These are phyloP conservation scores for Cryptosporidium tyzzeri DNA, from an alignment of 169 alveolate genomes.

Conservation along the genomic window DNA sequence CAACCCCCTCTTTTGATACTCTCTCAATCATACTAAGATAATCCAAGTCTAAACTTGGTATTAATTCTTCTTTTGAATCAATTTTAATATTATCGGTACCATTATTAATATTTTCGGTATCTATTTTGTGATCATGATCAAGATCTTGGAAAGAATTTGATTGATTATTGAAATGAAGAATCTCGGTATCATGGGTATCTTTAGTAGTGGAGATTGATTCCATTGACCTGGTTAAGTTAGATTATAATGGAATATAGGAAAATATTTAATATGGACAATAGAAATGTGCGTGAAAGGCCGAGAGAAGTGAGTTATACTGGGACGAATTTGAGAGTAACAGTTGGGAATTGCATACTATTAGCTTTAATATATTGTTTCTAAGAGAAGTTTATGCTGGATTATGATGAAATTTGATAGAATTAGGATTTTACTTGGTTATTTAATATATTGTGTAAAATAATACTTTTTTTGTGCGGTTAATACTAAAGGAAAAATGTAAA, in stretches of 20 bases:
- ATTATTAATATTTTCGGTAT: neutral
- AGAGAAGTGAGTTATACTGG: neutral
- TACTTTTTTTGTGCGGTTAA: neutral
- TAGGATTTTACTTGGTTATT: neutral
- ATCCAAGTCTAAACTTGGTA: neutral
- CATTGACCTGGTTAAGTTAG: neutral
- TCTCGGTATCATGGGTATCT: neutral
- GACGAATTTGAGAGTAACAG: neutral
- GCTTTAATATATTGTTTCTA: neutral
- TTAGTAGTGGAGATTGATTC: neutral
- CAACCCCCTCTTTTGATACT: conserved; percentile 20
- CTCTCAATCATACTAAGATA: neutral
- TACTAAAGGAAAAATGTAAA: too few species aligned
- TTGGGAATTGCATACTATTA: neutral
- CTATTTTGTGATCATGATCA: neutral
- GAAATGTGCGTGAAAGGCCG: neutral
- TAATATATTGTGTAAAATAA: too few species aligned
- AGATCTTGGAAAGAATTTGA: neutral
- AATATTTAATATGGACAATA: neutral
- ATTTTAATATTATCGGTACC: neutral
- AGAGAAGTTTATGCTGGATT: neutral
- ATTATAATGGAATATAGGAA: neutral
- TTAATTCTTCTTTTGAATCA: neutral
- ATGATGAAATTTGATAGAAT: neutral
- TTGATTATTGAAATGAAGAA: neutral